Base-by-base conservation (phyloP, 768 basidiomycete species). In the Cyclocybe cylindracea region DNA sequence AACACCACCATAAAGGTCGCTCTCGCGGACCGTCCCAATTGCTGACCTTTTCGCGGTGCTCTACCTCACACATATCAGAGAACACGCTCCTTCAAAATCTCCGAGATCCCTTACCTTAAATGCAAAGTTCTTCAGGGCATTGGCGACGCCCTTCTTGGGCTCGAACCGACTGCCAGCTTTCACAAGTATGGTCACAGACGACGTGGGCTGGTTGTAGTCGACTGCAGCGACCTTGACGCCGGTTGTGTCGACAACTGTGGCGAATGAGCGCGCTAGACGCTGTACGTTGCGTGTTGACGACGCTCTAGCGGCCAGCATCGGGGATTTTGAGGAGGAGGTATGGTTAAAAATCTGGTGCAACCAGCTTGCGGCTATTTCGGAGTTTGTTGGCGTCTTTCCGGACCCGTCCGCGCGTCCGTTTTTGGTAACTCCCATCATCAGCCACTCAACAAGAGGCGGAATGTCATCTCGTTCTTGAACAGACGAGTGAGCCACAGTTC, bases 51-150 rank as follows among this genome's bases (percentile, higher is more conserved):
- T 84, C 51, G 77, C 76, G 34, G 91, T 96, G 74, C 88, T 90
- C 96, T 98, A 67, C 40, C 53, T 16, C 44, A 14, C 33, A 5
- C 32, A 13, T 19, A 29, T 48, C 49, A 18, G 54, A 39, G 16
- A 54, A 9, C 13, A 19, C 18, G 7, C 11, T 6, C 3, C 10
- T 29, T 39, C 11, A n/a, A 51, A 6, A 33, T 8, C 14, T 40
- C 4, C 48, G 39, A 49, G 10, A 41, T 40, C 29, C 65, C 85
- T 43, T 59, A 98, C 96, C 89, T 97, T 98, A 86, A 96, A 98
- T 53, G 94, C 89, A 82, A 94, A 98, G 84, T 94, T 95, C 82
- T 97, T 97, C 71, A 98, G 80, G 55, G 85, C 87, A 76, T 96
- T 91, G 2, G 96, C 94, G 52, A 94, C 84, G 61, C 96, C 96